These are phyloP conservation scores for Globisporangium radiosum DNA, from an alignment of 352 stramenopile genomes.

Conservation along the genomic window DNA sequence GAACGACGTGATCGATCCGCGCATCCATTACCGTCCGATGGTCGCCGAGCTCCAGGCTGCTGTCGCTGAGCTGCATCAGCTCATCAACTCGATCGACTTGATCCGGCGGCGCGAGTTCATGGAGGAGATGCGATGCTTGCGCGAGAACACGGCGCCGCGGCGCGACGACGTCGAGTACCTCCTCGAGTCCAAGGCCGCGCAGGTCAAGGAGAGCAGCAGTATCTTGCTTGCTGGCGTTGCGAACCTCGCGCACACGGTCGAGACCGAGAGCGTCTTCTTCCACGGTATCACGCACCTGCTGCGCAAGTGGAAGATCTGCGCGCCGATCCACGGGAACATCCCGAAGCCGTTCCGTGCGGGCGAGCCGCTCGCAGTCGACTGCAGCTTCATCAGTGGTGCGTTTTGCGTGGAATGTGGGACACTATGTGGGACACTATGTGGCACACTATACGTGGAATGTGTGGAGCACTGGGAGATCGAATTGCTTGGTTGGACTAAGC, in stretches of 20 bases:
- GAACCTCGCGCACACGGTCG: slow-evolving; percentile 55
- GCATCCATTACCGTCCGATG: slow-evolving; percentile 82
- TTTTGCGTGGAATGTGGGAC: slow-evolving; percentile 1
- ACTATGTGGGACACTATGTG: too few species aligned
- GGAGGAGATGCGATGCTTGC: slow-evolving; percentile 82
- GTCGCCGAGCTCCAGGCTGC: slow-evolving; percentile 74
- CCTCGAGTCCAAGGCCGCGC: slow-evolving; percentile 62
- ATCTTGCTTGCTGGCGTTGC: slow-evolving; percentile 73
- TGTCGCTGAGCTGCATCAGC: slow-evolving; percentile 72
- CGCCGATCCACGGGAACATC: slow-evolving; percentile 83
- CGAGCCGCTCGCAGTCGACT: slow-evolving; percentile 78
- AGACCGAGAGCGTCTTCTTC: slow-evolving; percentile 84
- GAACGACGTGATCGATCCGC: slow-evolving; percentile 82
- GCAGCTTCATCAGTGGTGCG: slow-evolving; percentile 75
- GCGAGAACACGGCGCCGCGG: slow-evolving; percentile 78
- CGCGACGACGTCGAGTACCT: slow-evolving; percentile 77
- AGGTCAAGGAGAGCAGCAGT: slow-evolving; percentile 70
- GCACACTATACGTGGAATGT: too few species aligned
- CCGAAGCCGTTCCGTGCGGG: slow-evolving; percentile 80
- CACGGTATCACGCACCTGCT: slow-evolving; percentile 71
- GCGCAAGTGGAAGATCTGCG: slow-evolving; percentile 83
- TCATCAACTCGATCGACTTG: slow-evolving; percentile 86
- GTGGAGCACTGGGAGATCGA: too few species aligned
- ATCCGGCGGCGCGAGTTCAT: slow-evolving; percentile 73
- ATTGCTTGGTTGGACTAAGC: background rate